Percentiles rank a stretch among this genome's conserved stretches.
phyloP scores from a whole-genome alignment of 2,329 filamentous ascomycete species.

The Pseudocercospora pini-densiflorae region DNA sequence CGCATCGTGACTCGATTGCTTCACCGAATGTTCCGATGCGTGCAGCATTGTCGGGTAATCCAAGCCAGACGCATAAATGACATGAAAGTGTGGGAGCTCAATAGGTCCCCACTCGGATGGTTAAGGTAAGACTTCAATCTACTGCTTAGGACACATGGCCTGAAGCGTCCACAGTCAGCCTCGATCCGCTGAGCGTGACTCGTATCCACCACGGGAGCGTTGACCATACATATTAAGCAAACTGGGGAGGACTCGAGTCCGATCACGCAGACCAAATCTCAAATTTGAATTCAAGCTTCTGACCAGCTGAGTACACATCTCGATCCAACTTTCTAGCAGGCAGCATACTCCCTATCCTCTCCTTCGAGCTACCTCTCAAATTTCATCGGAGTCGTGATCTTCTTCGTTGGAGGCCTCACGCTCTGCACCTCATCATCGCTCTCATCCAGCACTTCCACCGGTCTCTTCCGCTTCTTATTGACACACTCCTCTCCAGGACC shows the following conservation, averaged over 20 bases:
- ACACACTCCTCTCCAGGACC: not conserved
- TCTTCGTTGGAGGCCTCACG: not conserved
- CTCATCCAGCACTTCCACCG: not conserved
- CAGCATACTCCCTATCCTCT: not conserved
- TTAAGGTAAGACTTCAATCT: not conserved
- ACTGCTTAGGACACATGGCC: not conserved
- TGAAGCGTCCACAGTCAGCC: not conserved
- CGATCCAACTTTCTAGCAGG: not conserved
- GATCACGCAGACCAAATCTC: not conserved
- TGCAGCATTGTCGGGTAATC: too few relatives aligned
- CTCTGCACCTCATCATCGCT: not conserved
- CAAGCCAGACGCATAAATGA: too few relatives aligned
- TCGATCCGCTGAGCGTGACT: not conserved
- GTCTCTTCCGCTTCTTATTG: conserved; percentile 10
- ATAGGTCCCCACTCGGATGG: not conserved
- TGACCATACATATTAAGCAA: not conserved
- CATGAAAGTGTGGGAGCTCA: not conserved
- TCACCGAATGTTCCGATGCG: not conserved
- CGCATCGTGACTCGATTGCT: not conserved
- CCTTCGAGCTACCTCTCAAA: not conserved
- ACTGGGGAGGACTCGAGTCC: not conserved
- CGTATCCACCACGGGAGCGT: not conserved
- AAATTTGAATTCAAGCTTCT: not conserved
- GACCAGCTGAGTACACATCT: not conserved
- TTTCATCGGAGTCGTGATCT: not conserved